phyloP scores from a whole-genome alignment of 2,329 filamentous ascomycete species.

The Scopulariopsis brevicaulis region DNA sequence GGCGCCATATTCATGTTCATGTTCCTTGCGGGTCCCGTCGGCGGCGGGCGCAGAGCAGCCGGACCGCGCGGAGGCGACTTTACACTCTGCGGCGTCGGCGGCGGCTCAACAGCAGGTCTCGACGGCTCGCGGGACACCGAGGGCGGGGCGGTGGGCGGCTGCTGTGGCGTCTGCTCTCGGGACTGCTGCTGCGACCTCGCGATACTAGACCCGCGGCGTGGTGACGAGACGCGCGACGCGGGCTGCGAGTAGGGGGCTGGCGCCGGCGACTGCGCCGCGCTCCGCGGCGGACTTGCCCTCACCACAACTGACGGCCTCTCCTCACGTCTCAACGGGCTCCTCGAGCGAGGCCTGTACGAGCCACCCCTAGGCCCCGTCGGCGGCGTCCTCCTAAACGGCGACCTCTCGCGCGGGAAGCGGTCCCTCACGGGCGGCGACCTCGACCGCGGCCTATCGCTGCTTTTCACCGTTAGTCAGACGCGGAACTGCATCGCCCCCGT shows the following conservation, averaged over 20 bases:
- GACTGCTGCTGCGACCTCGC: slow-evolving; percentile 34
- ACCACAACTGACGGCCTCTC: slow-evolving; percentile 30
- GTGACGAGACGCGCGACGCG: slow-evolving; percentile 39
- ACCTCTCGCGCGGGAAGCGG: slow-evolving; percentile 22
- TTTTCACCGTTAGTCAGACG: slow-evolving; percentile 11
- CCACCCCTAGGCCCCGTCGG: slow-evolving; percentile 22
- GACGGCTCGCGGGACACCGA: slow-evolving; percentile 5
- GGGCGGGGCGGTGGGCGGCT: slow-evolving; percentile 4
- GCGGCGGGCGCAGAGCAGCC: slow-evolving; percentile 38
- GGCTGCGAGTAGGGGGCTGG: slow-evolving; percentile 36
- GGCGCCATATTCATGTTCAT: slow-evolving; percentile 2
- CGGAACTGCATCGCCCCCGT: not conserved
- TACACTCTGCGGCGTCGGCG: slow-evolving; percentile 14
- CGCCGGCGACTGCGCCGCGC: slow-evolving; percentile 33
- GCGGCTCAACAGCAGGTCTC: slow-evolving; percentile 15
- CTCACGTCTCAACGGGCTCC: slow-evolving; percentile 35
- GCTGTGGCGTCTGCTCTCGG: slow-evolving; percentile 25
- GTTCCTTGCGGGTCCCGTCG: slow-evolving; percentile 26
- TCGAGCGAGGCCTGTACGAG: slow-evolving; percentile 41
- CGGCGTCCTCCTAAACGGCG: slow-evolving; percentile 24
- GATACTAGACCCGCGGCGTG: slow-evolving; percentile 34
- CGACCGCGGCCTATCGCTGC: slow-evolving; percentile 33
- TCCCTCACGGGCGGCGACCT: slow-evolving; percentile 41
- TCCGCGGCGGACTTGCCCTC: slow-evolving; percentile 30
- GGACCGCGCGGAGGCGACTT: slow-evolving; percentile 44